Conservation (phyloP, 1,284 basidiomycete genomes). For the Schizopora paradoxa region DNA sequence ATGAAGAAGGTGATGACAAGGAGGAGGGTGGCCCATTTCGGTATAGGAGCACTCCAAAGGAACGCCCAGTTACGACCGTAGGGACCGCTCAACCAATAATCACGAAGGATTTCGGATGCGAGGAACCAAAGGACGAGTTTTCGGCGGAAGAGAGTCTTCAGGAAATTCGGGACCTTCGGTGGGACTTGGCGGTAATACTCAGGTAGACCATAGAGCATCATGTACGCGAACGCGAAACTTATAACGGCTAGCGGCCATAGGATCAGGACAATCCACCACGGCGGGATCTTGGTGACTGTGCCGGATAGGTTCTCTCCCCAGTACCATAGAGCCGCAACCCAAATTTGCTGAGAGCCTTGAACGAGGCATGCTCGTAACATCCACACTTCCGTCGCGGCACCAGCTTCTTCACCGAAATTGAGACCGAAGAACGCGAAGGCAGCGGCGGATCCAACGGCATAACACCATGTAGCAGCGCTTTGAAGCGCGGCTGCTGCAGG, state of each 20-base stretch:
- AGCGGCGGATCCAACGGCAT: slow-evolving; percentile 84
- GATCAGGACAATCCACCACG: slow-evolving; percentile 81
- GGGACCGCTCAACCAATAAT: slow-evolving; percentile 92
- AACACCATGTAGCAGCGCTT: slow-evolving; percentile 81
- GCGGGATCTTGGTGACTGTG: slow-evolving; percentile 44
- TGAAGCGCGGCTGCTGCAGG: slow-evolving; percentile 61
- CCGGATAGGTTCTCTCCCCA: slow-evolving; percentile 82
- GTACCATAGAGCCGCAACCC: slow-evolving; percentile 92
- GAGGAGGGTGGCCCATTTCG: slow-evolving; percentile 77
- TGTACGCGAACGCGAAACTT: slow-evolving; percentile 71
- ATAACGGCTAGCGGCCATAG: slow-evolving; percentile 79
- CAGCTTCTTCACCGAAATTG: slow-evolving; percentile 94
- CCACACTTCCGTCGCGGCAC: slow-evolving; percentile 91
- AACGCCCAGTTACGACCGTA: slow-evolving; percentile 92
- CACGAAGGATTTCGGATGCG: slow-evolving; percentile 79
- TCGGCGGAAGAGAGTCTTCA: slow-evolving; percentile 80
- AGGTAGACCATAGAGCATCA: slow-evolving; percentile 81
- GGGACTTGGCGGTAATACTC: slow-evolving; percentile 86
- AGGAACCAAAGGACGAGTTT: slow-evolving; percentile 93
- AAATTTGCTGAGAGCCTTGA: slow-evolving; percentile 89
- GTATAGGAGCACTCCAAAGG: slow-evolving; percentile 81
- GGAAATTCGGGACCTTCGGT: slow-evolving; percentile 88
- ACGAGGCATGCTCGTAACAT: slow-evolving; percentile 84
- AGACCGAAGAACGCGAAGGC: slow-evolving; percentile 90
- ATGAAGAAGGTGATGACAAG: slow-evolving; percentile 83